Conservation (phyloP, 176 grass and related monocot species). For the Triticum dicoccoides region DNA sequence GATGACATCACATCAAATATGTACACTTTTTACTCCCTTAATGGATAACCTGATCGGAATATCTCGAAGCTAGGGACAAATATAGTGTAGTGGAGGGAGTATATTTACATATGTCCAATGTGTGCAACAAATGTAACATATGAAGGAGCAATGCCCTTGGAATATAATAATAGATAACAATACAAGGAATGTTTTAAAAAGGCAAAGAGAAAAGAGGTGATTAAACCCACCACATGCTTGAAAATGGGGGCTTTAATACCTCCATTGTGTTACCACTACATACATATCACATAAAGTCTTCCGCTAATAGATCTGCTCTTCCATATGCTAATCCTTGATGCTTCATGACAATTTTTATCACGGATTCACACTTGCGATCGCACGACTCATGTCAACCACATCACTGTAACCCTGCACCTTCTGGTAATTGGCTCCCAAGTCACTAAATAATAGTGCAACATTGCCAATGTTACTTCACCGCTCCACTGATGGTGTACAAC, state of each 20-base stretch:
- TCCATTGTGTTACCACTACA: background rate
- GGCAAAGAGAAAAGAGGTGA: background rate
- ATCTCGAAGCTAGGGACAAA: background rate
- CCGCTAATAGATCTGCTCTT: background rate
- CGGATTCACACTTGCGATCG: background rate
- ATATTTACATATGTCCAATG: background rate
- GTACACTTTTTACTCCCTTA: background rate
- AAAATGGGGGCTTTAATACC: background rate
- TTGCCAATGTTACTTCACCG: background rate
- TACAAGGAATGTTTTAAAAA: background rate
- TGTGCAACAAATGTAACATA: background rate
- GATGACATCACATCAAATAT: background rate
- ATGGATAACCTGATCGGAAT: background rate
- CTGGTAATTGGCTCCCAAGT: background rate
- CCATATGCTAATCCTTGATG: background rate
- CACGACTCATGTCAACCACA: background rate
- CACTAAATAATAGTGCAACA: background rate
- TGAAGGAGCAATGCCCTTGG: background rate
- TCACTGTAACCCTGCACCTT: background rate
- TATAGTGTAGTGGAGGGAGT: background rate
- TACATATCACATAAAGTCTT: background rate
- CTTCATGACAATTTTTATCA: background rate
- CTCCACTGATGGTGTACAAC: no score
- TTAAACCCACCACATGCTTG: background rate
- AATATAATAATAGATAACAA: background rate